Percentiles rank a stretch among this genome's conserved stretches.
Evolutionary conservation across 768 basidiomycete species (phyloP).

Genomic region (Boletus tylopilopsis): DNA sequence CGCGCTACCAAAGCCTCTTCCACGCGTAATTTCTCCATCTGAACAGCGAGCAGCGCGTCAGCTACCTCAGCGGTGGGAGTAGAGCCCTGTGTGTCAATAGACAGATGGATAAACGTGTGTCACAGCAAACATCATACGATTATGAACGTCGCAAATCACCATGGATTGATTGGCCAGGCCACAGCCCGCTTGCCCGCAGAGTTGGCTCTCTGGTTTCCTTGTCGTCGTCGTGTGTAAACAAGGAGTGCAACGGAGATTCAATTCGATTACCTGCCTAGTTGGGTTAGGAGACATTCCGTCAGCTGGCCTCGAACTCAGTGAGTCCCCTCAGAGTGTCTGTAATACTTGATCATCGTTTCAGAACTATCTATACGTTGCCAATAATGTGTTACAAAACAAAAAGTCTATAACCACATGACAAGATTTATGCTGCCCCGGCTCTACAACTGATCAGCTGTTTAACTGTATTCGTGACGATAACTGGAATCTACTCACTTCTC

Average conservation of each 20-base stretch:
- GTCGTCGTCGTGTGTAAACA: neutral
- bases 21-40: conserved; percentile 49
- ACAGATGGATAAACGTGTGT: neutral
- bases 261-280: too few relatives aligned
- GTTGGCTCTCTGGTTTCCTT: conserved; percentile 5
- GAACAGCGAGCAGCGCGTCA: conserved; percentile 53
- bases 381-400: too few relatives aligned
- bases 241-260: conserved; percentile 7
- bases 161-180: conserved; percentile 3
- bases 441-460: too few relatives aligned
- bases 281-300: too few relatives aligned
- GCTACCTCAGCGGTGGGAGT: conserved; percentile 21
- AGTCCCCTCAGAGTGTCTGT: too few relatives aligned
- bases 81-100: conserved; percentile 9
- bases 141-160: conserved; percentile 6
- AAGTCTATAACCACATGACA: too few relatives aligned
- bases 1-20: conserved; percentile 59
- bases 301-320: too few relatives aligned
- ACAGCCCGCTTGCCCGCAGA: neutral
- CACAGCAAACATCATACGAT: neutral
- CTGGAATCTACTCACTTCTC: too few relatives aligned
- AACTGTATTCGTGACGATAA: too few relatives aligned
- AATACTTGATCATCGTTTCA: too few relatives aligned
- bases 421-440: too few relatives aligned
- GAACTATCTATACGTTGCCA: too few relatives aligned